Base-by-base conservation (phyloP, 164 flowering plant genomes). In the Tetracentron sinense region DNA sequence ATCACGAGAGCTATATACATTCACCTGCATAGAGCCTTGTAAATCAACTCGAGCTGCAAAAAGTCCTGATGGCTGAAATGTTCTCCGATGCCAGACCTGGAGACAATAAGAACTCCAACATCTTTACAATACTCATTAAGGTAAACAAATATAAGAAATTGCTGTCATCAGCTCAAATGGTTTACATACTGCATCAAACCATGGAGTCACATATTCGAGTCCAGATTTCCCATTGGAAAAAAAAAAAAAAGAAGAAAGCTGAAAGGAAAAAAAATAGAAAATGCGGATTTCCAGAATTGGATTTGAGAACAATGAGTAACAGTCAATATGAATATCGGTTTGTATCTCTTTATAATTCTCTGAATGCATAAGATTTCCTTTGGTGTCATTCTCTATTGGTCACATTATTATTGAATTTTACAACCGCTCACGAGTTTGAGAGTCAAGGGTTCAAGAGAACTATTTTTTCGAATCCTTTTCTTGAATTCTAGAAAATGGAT, bases 11-110 rank as follows among this genome's bases (percentile, higher is more conserved):
- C 6, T 33, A 67, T 11, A 33, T 31, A 52, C 81, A 72, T 86
- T n/a, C n/a, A 94, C 99, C 33, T 75, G 81, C 28, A 75, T 79
- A 54, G 83, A 84, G 73, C 97, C 97, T 73, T 92, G 97, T 75
- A 95, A 60, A 81, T 95, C 96, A 79, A 92, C 81, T 56, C 99
- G 90, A 68, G 99, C 92, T 55, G 99, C 99, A 84, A 86, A 92
- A 59, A 92, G 90, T 33, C 97, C 99, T 11, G 99, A 92, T 28
- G 88, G 94, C 63, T 95, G 99, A 78, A 92, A 95, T 54, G 84
- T 89, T 66, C 99, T 81, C 53, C 97, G 80, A 77, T 77, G 97
- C 99, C 97, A 92, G 62, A 95, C 90, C 99, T 95, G 57, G 49
- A 50, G 22, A 19, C 33, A 35, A 60, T 27, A 50, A 20, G 42